Evolutionary conservation across 352 stramenopile species (phyloP).

Genomic region (Lagenidium sp.): DNA sequence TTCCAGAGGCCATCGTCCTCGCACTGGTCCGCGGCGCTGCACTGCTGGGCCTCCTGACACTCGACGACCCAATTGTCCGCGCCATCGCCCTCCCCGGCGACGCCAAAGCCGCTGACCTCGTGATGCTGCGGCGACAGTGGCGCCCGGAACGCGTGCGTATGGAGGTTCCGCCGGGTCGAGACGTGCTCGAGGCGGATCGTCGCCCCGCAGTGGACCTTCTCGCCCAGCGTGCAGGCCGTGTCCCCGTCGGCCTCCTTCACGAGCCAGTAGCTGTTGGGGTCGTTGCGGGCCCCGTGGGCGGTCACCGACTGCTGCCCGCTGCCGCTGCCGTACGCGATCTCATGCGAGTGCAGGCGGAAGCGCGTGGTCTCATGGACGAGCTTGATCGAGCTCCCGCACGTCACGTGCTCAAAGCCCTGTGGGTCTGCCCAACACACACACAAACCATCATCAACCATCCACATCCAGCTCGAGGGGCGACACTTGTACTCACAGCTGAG

Average conservation of each 20-base stretch:
- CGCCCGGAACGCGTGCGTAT: constrained; percentile 64
- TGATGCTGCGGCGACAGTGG: constrained; percentile 47
- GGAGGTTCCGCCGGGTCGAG: constrained; percentile 63
- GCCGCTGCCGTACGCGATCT: constrained; percentile 69
- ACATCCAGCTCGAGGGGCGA: no score
- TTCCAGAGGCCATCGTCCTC: constrained; percentile 71
- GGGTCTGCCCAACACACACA: constrained; percentile 26
- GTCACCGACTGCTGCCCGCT: constrained; percentile 80
- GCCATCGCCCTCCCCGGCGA: constrained; percentile 64
- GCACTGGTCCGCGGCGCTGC: constrained; percentile 52
- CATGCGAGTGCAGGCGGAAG: constrained; percentile 78
- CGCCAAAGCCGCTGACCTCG: constrained; percentile 76
- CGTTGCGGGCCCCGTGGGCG: constrained; percentile 51
- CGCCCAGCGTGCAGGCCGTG: constrained; percentile 29
- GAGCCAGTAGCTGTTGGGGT: constrained; percentile 84
- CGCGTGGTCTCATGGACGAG: constrained; percentile 63
- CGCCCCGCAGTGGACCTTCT: constrained; percentile 50
- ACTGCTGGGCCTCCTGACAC: constrained; percentile 65
- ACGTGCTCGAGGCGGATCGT: constrained; percentile 72
- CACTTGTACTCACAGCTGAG: constrained; percentile 42
- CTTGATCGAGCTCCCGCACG: constrained; percentile 79
- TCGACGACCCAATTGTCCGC: constrained; percentile 72
- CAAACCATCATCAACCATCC: constrained; percentile 1
- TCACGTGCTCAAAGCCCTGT: constrained; percentile 70
- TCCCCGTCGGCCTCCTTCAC: constrained; percentile 66